These are phyloP conservation scores for Miamiensis avidus DNA, from an alignment of 169 alveolate species.

Conservation along the genomic window DNA sequence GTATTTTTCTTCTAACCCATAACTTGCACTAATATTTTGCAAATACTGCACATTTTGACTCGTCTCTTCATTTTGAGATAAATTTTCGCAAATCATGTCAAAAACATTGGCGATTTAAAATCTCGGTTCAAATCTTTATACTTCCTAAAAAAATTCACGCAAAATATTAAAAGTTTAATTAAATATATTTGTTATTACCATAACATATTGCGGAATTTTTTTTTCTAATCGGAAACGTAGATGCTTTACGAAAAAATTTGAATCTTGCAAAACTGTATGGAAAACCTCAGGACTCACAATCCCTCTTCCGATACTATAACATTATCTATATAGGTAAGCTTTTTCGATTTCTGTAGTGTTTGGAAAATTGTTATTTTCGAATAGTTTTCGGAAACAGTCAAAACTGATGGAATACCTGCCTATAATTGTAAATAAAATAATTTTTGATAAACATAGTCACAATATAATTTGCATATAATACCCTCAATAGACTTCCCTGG, in stretches of 20 bases:
- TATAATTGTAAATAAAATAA: constrained; percentile 5
- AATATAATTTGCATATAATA: neutral
- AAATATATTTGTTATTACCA: neutral
- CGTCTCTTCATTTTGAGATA: neutral
- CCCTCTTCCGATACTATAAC: constrained; percentile 22
- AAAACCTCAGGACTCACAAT: constrained; percentile 17
- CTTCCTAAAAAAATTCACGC: neutral
- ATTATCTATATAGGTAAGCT: constrained; percentile 24
- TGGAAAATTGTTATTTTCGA: neutral
- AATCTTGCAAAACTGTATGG: neutral
- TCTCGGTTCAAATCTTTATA: neutral
- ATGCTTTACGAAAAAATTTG: constrained; percentile 8
- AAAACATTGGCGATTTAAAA: neutral
- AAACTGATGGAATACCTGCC: neutral
- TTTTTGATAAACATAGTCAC: neutral
- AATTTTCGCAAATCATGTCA: too few relatives aligned
- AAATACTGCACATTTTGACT: too few relatives aligned
- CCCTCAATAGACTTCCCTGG: constrained; percentile 1
- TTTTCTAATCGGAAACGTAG: neutral
- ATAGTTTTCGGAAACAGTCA: neutral
- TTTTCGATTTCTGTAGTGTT: constrained; percentile 7
- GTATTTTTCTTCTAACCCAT: neutral
- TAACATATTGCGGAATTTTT: neutral
- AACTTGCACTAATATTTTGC: neutral
- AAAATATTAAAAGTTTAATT: too few relatives aligned